Conservation (phyloP, 345 rosid genomes). For the Schrenkiella parvula region DNA sequence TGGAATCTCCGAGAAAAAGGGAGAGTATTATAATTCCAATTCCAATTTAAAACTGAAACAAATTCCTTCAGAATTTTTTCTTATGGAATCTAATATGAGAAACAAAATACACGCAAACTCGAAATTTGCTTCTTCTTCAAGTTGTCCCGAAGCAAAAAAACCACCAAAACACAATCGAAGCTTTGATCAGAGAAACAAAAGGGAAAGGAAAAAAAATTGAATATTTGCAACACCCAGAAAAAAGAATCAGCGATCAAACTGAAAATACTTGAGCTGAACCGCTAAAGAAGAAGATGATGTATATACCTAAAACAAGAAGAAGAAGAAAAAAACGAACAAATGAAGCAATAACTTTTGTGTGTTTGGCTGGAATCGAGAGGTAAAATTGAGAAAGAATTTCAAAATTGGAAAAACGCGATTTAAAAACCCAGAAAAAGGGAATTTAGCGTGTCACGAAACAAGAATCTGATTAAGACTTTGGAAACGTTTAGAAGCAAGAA, state of each 20-base stretch:
- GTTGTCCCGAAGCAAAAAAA: constrained; percentile 13
- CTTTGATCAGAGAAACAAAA: background rate
- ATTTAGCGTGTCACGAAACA: background rate
- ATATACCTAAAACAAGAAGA: background rate
- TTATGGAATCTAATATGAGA: constrained; percentile 17
- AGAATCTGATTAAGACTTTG: constrained; percentile 21
- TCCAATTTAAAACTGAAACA: constrained; percentile 6
- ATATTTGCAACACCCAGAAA: constrained; percentile 21
- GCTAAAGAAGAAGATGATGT: constrained; percentile 9
- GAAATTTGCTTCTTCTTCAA: constrained; percentile 10
- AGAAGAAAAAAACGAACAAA: background rate
- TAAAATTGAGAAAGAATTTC: constrained; percentile 9
- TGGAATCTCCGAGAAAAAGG: background rate
- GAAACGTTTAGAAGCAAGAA: constrained; percentile 30
- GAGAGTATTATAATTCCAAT: background rate
- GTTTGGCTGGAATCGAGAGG: background rate
- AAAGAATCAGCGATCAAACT: constrained; percentile 16
- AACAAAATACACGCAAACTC: constrained; percentile 26
- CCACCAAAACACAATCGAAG: background rate
- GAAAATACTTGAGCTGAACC: background rate
- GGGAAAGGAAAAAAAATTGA: background rate
- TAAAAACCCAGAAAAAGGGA: background rate
- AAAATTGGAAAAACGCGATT: background rate
- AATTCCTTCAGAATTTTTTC: background rate
- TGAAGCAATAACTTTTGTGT: constrained; percentile 5